Evolutionary conservation across 768 basidiomycete species (phyloP), one percentile per base, ranked within the genome.

Genomic region (Coprinopsis marcescibilis): DNA sequence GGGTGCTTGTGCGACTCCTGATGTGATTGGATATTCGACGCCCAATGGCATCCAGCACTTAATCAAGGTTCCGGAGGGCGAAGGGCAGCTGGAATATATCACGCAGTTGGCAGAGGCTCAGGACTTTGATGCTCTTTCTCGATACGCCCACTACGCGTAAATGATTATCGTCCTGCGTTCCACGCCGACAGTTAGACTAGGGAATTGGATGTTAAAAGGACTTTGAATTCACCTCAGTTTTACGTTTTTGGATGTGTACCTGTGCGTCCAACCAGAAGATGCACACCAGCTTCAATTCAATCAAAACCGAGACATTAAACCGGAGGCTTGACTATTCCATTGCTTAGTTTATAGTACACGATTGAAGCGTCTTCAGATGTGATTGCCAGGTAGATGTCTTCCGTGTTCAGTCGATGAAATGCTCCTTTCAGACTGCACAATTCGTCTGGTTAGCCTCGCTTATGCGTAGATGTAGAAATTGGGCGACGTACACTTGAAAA

Each of bases 291-390:
- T n/a, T n/a, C n/a, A n/a, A n/a, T n/a, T n/a, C n/a, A n/a, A n/a
- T n/a, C n/a, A n/a, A n/a, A n/a, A n/a, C n/a, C n/a, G n/a, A n/a
- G n/a, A n/a, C 11, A 33, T 55, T 55, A 85, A 36, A 85, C 65
- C 10, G 75, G 69, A 20, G 85, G 87, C 55, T 89, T 89, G 50
- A 81, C 78, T 25, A 90, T 84, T 46, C 86, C 88, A 41, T 74
- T 71, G 57, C 81, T 83, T 49, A 90, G 71, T 56, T 85, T 87
- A 65, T 90, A 90, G 62, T 90, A 90, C 43, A 90, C 88, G 37
- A 85, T 82, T 7, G 88, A 89, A 10, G 88, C 81, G 55, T 90
- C 88, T 42, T 85, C 79, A 0, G 82, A 76, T 35, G 80, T 81
- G 46, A 89, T 83, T 11, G 82, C 88, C 24, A 90, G 61, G 55